Evolutionary conservation across 805 yeast species (phyloP).

Genomic region (Hanseniaspora taiwanica): DNA sequence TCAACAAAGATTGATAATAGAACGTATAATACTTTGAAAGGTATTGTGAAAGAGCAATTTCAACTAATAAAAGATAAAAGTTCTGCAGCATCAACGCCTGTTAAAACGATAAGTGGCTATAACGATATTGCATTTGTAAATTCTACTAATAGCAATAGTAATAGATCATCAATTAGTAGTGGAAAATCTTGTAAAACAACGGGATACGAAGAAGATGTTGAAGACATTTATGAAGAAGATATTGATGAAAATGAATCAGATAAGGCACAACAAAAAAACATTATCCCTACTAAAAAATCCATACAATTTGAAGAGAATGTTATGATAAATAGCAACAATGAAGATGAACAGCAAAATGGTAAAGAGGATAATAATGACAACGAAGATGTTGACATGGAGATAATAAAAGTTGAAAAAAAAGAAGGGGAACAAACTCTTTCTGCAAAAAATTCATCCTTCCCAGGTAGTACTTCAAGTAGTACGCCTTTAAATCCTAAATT

Average conservation of each 20-base stretch:
- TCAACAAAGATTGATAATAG: constrained; percentile 1
- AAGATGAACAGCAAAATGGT: too few relatives aligned
- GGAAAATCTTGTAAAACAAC: not conserved
- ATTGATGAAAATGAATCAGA: not conserved
- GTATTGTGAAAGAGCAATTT: constrained; percentile 3
- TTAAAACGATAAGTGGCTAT: too few relatives aligned
- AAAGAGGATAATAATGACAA: too few relatives aligned
- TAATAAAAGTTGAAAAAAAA: too few relatives aligned
- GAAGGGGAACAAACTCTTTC: not conserved
- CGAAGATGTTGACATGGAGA: not conserved
- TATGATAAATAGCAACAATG: too few relatives aligned
- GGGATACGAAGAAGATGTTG: not conserved
- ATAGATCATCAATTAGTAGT: too few relatives aligned
- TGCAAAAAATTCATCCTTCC: not conserved
- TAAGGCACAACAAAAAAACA: not conserved
- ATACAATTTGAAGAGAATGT: too few relatives aligned
- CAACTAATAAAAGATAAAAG: not conserved
- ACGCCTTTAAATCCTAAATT: not conserved
- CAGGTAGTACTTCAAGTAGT: not conserved
- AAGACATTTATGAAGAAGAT: not conserved
- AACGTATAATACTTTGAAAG: constrained; percentile 2
- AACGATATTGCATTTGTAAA: too few relatives aligned
- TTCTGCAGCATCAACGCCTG: not conserved
- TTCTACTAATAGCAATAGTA: too few relatives aligned
- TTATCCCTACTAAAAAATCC: too few relatives aligned